Evolutionary conservation across 2,329 filamentous ascomycete genomes (phyloP), one percentile per base, ranked within the genome.

Genomic region (Chrysoporthe deuterocubensis): DNA sequence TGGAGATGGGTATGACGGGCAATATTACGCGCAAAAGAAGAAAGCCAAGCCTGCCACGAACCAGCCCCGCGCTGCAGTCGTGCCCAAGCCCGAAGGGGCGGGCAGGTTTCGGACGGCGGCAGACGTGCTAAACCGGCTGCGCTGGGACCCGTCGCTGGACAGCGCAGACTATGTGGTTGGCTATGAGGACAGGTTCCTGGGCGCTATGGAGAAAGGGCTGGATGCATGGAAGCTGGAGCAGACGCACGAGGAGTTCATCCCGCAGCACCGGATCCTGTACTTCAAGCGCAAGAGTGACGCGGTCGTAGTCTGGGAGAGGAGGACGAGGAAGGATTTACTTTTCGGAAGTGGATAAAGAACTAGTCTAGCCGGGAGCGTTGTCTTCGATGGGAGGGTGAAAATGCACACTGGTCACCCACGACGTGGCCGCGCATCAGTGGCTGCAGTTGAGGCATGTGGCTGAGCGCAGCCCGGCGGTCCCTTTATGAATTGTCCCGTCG

Each of bases 161-260:
- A 79, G 81, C 59, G 76, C 76, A 26, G 83, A 89, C 69, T 88
- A 84, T 71, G 70, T 89, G 5, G 81, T 90, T 61, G 87, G 87
- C 1, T 90, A 90, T 71, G 84, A 87, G 72, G 88, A 90, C 74
- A 81, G 88, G 18, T 89, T 90, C 72, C 69, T 81, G 4, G 87
- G 86, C 1, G 79, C 82, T 2, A 81, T 80, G 71, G 87, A 90
- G 75, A 84, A 83, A 70, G 74, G 81, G 1, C 76, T 89, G 5
- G 83, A 83, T 63, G 77, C 80, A 42, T 90, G 88, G 88, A 88
- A 86, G 78, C 80, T 78, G 18, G 87, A 89, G 72, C 84, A 86
- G 76, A 89, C 87, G 43, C 84, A 90, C 71, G 87, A 90, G 68
- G 88, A 90, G 75, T 90, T 89, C 72, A 89, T 90, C 66, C 88